phyloP scores from a whole-genome alignment of 306 rosid species.

The Cicer chorassanicum region DNA sequence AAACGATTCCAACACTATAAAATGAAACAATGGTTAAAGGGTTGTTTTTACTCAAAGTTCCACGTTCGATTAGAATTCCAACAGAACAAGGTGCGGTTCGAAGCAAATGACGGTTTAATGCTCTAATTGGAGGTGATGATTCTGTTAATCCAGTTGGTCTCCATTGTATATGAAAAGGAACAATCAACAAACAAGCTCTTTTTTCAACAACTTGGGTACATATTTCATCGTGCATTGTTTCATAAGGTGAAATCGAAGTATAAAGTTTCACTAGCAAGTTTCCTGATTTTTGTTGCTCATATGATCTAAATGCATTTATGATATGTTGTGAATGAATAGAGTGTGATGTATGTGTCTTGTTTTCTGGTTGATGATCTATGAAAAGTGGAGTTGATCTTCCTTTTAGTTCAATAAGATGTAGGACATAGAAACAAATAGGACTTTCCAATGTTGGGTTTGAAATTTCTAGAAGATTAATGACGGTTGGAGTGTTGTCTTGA shows the following conservation, averaged over 20 bases:
- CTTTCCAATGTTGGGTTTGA: constrained; percentile 51
- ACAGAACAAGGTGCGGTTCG: constrained; percentile 61
- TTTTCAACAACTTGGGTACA: constrained; percentile 57
- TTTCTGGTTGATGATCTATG: constrained; percentile 43
- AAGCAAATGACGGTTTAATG: constrained; percentile 60
- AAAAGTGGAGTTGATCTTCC: constrained; percentile 61
- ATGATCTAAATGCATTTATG: constrained; percentile 57
- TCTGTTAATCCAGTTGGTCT: neutral
- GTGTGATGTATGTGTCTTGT: neutral
- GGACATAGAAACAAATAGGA: constrained; percentile 56
- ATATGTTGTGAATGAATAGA: constrained; percentile 43
- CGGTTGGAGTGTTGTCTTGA: constrained; percentile 54
- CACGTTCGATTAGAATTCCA: constrained; percentile 60
- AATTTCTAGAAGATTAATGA: constrained; percentile 60
- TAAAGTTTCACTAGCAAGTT: constrained; percentile 45
- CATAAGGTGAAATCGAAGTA: constrained; percentile 62
- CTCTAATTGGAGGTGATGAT: constrained; percentile 35
- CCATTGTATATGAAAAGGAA: constrained; percentile 61
- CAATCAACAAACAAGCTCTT: constrained; percentile 51
- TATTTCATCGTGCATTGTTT: constrained; percentile 69
- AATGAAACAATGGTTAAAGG: neutral
- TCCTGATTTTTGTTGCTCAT: constrained; percentile 32
- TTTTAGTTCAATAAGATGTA: constrained; percentile 56
- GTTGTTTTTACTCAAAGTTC: neutral
- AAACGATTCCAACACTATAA: constrained; percentile 52